Percentiles rank a stretch among this genome's conserved stretches.
Conservation (phyloP, 1,284 basidiomycete species). For the Cutaneotrichosporon mucoides region DNA sequence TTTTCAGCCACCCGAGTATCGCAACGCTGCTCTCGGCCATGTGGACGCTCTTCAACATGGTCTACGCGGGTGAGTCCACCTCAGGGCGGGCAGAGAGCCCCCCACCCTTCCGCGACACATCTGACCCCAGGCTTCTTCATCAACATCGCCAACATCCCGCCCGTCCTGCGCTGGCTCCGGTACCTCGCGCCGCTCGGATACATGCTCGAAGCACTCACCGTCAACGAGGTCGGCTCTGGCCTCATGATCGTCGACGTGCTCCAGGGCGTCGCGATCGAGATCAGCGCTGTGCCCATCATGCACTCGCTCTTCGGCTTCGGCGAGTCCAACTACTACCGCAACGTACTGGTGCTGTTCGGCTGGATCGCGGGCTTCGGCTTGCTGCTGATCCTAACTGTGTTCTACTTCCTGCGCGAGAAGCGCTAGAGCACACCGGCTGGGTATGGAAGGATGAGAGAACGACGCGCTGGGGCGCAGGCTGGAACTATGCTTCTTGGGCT, state of each 20-base stretch:
- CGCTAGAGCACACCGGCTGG: constrained; percentile 45
- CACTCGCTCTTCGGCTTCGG: constrained; percentile 72
- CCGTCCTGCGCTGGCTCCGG: constrained; percentile 79
- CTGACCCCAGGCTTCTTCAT: constrained; percentile 57
- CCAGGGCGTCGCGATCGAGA: constrained; percentile 71
- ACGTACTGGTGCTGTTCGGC: constrained; percentile 77
- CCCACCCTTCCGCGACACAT: neutral
- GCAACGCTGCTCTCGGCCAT: constrained; percentile 78
- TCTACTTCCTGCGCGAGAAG: constrained; percentile 67
- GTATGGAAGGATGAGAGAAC: too few species aligned
- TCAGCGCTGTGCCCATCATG: constrained; percentile 80
- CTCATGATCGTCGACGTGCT: constrained; percentile 72
- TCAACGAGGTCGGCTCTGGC: constrained; percentile 83
- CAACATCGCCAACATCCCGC: constrained; percentile 70
- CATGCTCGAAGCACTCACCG: constrained; percentile 71
- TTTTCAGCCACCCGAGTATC: constrained; percentile 77
- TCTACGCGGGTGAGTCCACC: constrained; percentile 61
- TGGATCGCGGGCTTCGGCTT: constrained; percentile 73
- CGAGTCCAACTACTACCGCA: constrained; percentile 69
- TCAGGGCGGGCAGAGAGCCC: too few species aligned
- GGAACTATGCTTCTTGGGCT: too few species aligned
- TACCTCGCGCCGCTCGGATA: constrained; percentile 57
- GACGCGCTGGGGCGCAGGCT: too few species aligned
- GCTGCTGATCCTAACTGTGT: constrained; percentile 66
- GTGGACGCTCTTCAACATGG: constrained; percentile 69